Conservation (phyloP, 768 basidiomycete genomes). For the Lactifluus pinguis region DNA sequence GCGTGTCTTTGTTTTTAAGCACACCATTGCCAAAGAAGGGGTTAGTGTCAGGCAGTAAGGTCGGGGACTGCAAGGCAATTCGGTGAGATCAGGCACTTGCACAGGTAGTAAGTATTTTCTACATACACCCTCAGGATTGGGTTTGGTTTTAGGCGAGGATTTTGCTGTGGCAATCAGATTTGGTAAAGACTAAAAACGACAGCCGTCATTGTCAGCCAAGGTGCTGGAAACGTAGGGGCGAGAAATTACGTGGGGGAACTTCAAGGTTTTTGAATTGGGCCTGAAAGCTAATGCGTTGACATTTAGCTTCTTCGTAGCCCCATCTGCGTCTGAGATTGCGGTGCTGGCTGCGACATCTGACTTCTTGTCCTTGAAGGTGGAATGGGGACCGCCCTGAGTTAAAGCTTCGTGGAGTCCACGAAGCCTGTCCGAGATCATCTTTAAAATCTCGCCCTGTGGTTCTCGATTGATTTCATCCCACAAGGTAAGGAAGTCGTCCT, state of each 20-base stretch:
- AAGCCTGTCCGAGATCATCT: no score
- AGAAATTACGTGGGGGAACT: conserved; percentile 57
- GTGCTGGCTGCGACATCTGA: conserved; percentile 16
- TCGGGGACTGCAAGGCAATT: neutral
- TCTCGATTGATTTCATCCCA: no score
- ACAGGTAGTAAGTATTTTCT: neutral
- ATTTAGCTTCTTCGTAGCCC: conserved; percentile 59
- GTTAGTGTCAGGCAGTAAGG: conserved; percentile 47
- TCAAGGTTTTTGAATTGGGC: conserved; percentile 72
- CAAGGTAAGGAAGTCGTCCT: no score
- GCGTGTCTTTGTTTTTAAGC: conserved; percentile 53
- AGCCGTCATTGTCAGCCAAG: conserved; percentile 1
- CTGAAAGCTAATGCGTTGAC: conserved; percentile 87
- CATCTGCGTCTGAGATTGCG: conserved; percentile 41
- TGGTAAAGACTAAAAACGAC: conserved; percentile 24
- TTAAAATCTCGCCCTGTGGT: no score
- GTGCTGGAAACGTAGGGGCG: neutral
- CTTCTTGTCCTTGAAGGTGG: conserved; percentile 69
- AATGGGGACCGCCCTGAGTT: conserved; percentile 36
- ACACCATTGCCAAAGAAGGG: conserved; percentile 83
- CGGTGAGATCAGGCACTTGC: neutral
- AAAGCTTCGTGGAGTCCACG: no score
- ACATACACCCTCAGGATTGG: conserved; percentile 9
- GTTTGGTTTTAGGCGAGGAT: conserved; percentile 24
- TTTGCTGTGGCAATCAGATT: conserved; percentile 19